Evolutionary conservation across 2,329 filamentous ascomycete genomes (phyloP), one percentile per base, ranked within the genome.

Genomic region (Colletotrichum graminicola): DNA sequence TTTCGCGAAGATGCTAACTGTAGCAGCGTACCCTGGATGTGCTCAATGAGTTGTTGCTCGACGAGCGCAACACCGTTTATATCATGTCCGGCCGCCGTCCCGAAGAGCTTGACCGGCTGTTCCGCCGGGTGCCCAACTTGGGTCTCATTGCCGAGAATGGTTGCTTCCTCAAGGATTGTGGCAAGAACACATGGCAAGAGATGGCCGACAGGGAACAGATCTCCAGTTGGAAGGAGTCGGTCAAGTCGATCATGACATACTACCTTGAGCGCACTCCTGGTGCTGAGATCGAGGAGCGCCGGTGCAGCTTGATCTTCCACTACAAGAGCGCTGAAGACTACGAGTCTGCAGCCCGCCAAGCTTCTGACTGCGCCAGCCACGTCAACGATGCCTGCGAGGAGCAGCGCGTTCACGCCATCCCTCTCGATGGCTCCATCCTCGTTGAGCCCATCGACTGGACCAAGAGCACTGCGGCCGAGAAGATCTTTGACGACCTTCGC

Each of bases 101-200:
- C 0, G 93, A 97, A 76, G 94, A 98, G 77, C 90, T 98, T 43
- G 94, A 97, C 75, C 90, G 92, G 5, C 86, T 97, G 1, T 98
- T 98, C 86, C 91, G 91, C 63, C 89, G 92, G 32, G 92, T 98
- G 1, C 92, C 93, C 6, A 92, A 92, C 72, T 84, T 98, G 3
- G 96, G 96, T 3, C 86, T 98, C 5, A 97, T 98, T 74, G 95
- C 95, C 0, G 95, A 98, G 82, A 98, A 97, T 75, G 95, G 95
- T 2, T 97, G 94, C 79, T 98, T 97, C 82, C 84, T 98, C 68
- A 93, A 93, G 75, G 89, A 93, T 74, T 90, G 89, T 56, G 88
- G 90, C 26, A 86, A 85, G 21, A 87, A 89, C 32, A 86, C 88
- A 45, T 98, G 96, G 96, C 89, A 88, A 2, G 90, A 92, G 73